Percentiles rank a stretch among this genome's conserved stretches.
phyloP scores from a whole-genome alignment of 306 rosid genomes.

The Malus fusca region DNA sequence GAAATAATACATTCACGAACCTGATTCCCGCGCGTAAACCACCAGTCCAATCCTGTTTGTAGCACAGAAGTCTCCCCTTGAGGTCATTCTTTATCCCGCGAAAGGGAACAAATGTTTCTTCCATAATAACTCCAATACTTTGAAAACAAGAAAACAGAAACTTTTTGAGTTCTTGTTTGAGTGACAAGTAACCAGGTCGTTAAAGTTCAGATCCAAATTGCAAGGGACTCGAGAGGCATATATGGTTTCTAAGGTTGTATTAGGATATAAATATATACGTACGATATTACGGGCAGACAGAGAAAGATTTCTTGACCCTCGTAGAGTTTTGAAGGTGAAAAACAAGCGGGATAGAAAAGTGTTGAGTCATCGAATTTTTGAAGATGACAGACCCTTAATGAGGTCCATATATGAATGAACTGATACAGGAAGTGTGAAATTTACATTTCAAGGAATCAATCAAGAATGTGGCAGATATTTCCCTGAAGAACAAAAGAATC shows the following conservation, averaged over 20 bases:
- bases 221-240: slow-evolving; percentile 51
- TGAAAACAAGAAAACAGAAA: slow-evolving; percentile 11
- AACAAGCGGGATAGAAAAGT: slow-evolving; percentile 28
- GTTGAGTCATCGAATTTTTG: slow-evolving; percentile 17
- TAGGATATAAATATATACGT: neutral
- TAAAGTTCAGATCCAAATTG: slow-evolving; percentile 18
- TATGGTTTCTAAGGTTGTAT: slow-evolving; percentile 29
- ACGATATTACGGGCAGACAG: slow-evolving; percentile 38
- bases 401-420: slow-evolving; percentile 38
- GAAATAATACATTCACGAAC: slow-evolving; percentile 34
- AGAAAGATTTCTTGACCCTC: slow-evolving; percentile 31
- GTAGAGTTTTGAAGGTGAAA: slow-evolving; percentile 13
- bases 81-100: slow-evolving; percentile 91
- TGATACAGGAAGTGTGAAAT: slow-evolving; percentile 30
- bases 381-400: slow-evolving; percentile 23
- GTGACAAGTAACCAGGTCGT: slow-evolving; percentile 1
- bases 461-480: slow-evolving; percentile 19
- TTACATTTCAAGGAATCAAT: slow-evolving; percentile 43
- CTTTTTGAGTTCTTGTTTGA: slow-evolving; percentile 22
- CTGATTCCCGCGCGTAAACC: slow-evolving; percentile 71
- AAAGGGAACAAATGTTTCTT: slow-evolving; percentile 92
- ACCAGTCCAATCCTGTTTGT: slow-evolving; percentile 88
- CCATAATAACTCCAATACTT: slow-evolving; percentile 43
- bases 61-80: slow-evolving; percentile 74
- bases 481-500: slow-evolving; percentile 29